Conservation (phyloP, 257 asterid genomes). For the Forsythia viridissima region DNA sequence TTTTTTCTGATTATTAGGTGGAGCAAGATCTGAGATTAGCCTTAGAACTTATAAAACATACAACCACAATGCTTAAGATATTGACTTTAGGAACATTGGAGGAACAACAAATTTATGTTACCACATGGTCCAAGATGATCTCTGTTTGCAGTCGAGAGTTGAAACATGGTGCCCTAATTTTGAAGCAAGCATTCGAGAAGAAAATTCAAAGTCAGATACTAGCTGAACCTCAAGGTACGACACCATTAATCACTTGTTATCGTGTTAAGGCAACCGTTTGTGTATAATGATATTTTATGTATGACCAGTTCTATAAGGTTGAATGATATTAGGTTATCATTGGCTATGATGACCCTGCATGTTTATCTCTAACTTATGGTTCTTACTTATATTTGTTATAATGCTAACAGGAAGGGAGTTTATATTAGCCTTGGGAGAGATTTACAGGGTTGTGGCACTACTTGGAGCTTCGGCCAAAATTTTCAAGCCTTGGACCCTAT, state of each 20-base stretch:
- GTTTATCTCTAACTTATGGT: background rate
- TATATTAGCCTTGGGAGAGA: conserved; percentile 69
- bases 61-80: conserved; percentile 60
- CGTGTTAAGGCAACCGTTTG: conserved; percentile 20
- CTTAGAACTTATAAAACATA: conserved; percentile 64
- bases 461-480: conserved; percentile 68
- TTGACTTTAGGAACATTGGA: conserved; percentile 56
- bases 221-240: conserved; percentile 63
- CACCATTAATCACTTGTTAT: conserved; percentile 10
- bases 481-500: conserved; percentile 75
- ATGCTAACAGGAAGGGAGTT: conserved; percentile 58
- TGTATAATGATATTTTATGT: conserved; percentile 1
- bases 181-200: conserved; percentile 60
- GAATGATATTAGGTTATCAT: conserved; percentile 1
- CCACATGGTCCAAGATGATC: conserved; percentile 64
- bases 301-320: background rate
- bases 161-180: conserved; percentile 66
- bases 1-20: conserved; percentile 50
- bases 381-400: conserved; percentile 1
- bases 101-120: conserved; percentile 54
- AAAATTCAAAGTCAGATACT: conserved; percentile 46
- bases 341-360: background rate
- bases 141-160: conserved; percentile 65
- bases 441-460: conserved; percentile 70
- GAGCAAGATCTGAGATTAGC: conserved; percentile 58